Percentiles rank a stretch among this genome's conserved stretches.
Conservation (phyloP, 1,284 basidiomycete genomes). For the Gomphus bonarii region DNA sequence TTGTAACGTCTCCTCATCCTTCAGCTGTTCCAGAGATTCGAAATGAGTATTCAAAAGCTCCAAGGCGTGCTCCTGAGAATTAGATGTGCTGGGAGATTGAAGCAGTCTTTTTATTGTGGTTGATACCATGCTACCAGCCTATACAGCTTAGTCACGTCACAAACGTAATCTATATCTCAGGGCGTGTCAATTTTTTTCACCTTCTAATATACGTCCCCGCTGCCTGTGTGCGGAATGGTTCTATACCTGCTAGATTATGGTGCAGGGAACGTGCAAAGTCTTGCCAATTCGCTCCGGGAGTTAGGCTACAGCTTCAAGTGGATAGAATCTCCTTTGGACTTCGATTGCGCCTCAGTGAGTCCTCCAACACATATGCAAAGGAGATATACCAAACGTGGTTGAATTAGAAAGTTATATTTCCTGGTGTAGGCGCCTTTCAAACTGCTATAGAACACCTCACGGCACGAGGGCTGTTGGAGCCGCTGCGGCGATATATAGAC, state of each 20-base stretch:
- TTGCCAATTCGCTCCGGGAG: slow-evolving; percentile 85
- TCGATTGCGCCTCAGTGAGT: slow-evolving; percentile 84
- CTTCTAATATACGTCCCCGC: background rate
- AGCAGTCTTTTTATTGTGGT: slow-evolving; percentile 38
- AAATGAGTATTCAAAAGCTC: slow-evolving; percentile 37
- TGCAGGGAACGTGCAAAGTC: slow-evolving; percentile 88
- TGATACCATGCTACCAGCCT: slow-evolving; percentile 33
- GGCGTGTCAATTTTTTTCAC: background rate
- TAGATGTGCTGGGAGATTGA: slow-evolving; percentile 31
- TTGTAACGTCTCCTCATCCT: slow-evolving; percentile 18
- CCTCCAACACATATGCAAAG: background rate
- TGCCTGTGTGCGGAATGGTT: slow-evolving; percentile 30
- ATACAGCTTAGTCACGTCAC: background rate
- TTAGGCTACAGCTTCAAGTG: slow-evolving; percentile 88
- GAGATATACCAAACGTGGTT: background rate
- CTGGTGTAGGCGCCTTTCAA: slow-evolving; percentile 95
- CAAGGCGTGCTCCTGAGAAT: slow-evolving; percentile 34
- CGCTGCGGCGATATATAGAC: slow-evolving; percentile 74
- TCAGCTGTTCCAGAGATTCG: slow-evolving; percentile 26
- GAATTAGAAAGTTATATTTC: slow-evolving; percentile 85
- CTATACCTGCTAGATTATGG: slow-evolving; percentile 94
- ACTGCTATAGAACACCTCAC: slow-evolving; percentile 77
- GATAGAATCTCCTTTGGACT: slow-evolving; percentile 81
- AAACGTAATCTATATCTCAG: too few relatives aligned
- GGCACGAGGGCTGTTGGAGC: slow-evolving; percentile 68